Conservation (phyloP, 371 early-diverging fungal genomes). For the Mucor indicus region DNA sequence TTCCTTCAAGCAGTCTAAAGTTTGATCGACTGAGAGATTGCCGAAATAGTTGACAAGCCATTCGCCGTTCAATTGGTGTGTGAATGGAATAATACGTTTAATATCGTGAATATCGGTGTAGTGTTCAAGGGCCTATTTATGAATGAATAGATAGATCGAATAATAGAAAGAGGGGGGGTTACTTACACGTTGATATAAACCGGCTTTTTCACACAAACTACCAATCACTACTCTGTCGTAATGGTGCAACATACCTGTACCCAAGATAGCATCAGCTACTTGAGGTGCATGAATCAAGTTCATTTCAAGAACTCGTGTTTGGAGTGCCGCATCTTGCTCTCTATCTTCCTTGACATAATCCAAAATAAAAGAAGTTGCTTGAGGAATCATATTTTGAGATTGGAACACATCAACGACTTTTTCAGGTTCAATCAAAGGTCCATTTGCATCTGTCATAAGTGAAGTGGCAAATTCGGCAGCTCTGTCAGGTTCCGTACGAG, state of each 20-base stretch:
- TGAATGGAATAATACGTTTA: slow-evolving; percentile 92
- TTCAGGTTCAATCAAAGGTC: slow-evolving; percentile 82
- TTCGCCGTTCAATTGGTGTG: slow-evolving; percentile 79
- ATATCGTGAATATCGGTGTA: slow-evolving; percentile 95
- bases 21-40: slow-evolving; percentile 89
- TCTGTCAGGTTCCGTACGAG: slow-evolving; percentile 90
- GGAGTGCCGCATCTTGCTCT: slow-evolving; percentile 86
- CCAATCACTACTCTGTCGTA: slow-evolving; percentile 93
- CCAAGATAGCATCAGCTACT: slow-evolving; percentile 97
- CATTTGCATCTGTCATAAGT: slow-evolving; percentile 78
- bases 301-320: slow-evolving; percentile 97
- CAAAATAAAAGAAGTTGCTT: slow-evolving; percentile 93
- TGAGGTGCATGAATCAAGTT: slow-evolving; percentile 95
- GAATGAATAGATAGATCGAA: too few species aligned
- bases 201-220: slow-evolving; percentile 94
- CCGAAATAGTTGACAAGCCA: slow-evolving; percentile 93
- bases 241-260: slow-evolving; percentile 91
- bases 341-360: slow-evolving; percentile 91
- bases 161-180: too few species aligned
- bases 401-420: slow-evolving; percentile 90
- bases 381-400: slow-evolving; percentile 90
- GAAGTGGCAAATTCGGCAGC: slow-evolving; percentile 91
- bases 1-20: slow-evolving; percentile 88
- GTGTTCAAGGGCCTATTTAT: slow-evolving; percentile 95
- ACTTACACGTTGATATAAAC: slow-evolving; percentile 84